Evolutionary conservation across 805 yeast genomes (phyloP).

Genomic region (Candida stauntonica): DNA sequence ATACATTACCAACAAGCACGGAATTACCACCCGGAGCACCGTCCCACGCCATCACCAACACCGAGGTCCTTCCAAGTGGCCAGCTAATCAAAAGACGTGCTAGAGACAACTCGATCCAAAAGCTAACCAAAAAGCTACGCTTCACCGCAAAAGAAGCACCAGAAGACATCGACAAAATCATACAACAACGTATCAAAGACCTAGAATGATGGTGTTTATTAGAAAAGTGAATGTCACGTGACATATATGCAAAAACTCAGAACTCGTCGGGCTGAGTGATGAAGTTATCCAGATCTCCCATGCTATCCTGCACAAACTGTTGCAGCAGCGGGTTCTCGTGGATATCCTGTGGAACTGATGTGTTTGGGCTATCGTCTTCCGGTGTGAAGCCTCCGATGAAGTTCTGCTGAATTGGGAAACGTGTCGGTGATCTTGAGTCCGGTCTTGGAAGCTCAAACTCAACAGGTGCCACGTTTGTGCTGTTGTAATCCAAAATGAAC

Average conservation of each 20-base stretch:
- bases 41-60: constrained; percentile 35
- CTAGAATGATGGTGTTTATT: constrained; percentile 28
- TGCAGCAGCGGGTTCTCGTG: constrained; percentile 11
- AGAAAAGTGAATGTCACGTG: too few species aligned
- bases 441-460: constrained; percentile 25
- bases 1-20: constrained; percentile 27
- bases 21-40: constrained; percentile 51
- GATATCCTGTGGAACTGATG: constrained; percentile 3
- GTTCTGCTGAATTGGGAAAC: constrained; percentile 7
- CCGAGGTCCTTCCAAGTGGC: constrained; percentile 73
- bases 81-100: constrained; percentile 45
- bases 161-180: constrained; percentile 45
- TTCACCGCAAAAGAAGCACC: constrained; percentile 19
- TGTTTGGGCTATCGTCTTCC: constrained; percentile 2
- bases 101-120: constrained; percentile 26
- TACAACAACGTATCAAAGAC: constrained; percentile 42
- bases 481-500: constrained; percentile 44
- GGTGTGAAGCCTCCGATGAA: constrained; percentile 4
- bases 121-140: constrained; percentile 36
- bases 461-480: constrained; percentile 28
- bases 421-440: constrained; percentile 19
- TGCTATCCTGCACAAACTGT: constrained; percentile 15
- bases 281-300: constrained; percentile 14
- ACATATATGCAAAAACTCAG: constrained; percentile 6
- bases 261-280: constrained; percentile 15